phyloP scores from a whole-genome alignment of 73 alveolate genomes.

The Paramecium bursaria region DNA sequence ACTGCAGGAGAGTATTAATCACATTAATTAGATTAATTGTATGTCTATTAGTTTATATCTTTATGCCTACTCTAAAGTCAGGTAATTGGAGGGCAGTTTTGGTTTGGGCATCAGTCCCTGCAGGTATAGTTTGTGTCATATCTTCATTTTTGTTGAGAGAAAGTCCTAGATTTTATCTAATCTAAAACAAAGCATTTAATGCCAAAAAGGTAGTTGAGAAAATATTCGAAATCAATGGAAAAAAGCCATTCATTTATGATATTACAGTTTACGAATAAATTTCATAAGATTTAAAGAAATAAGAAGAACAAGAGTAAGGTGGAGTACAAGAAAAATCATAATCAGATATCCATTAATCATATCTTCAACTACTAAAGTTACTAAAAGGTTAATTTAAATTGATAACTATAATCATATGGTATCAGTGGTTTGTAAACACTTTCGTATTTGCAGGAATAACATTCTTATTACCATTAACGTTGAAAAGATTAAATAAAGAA shows the following conservation, averaged over 20 bases:
- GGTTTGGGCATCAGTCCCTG: constrained; percentile 55
- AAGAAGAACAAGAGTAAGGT: constrained; percentile 52
- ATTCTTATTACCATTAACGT: constrained; percentile 58
- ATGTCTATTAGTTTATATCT: constrained; percentile 37
- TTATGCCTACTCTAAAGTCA: constrained; percentile 46
- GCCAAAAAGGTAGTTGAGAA: constrained; percentile 12
- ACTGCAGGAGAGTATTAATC: constrained; percentile 55
- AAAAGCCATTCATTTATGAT: neutral
- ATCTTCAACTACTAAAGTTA: constrained; percentile 1
- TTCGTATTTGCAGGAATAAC: constrained; percentile 67
- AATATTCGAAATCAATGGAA: constrained; percentile 10
- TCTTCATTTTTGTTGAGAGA: constrained; percentile 49
- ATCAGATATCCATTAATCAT: no score
- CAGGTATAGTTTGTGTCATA: constrained; percentile 8
- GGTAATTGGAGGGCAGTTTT: constrained; percentile 66
- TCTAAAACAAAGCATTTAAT: constrained; percentile 14
- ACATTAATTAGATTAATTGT: constrained; percentile 24
- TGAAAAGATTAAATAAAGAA: constrained; percentile 23
- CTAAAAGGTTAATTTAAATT: neutral
- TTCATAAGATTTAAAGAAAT: constrained; percentile 7
- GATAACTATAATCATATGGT: constrained; percentile 64
- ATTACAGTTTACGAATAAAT: neutral
- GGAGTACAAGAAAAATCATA: constrained; percentile 1
- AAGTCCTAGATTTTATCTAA: constrained; percentile 66
- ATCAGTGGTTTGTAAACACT: constrained; percentile 66